These are phyloP conservation scores for Pisolithus orientalis DNA, from an alignment of 768 basidiomycete genomes.

Conservation along the genomic window DNA sequence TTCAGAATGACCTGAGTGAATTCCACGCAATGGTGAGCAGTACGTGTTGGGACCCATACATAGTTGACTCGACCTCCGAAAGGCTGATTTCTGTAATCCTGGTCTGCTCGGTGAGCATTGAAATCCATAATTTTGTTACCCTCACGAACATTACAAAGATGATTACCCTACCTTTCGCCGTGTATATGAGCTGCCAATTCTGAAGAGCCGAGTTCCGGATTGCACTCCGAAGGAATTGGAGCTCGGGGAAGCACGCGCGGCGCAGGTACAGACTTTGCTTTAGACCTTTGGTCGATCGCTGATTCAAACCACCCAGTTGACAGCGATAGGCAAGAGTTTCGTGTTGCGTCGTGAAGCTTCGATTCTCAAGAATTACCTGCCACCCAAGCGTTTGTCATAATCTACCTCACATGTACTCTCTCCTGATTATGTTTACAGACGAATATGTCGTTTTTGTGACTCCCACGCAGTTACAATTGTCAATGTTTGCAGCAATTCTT, in stretches of 20 bases:
- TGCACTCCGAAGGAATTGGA: conserved; percentile 68
- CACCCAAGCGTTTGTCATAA: conserved; percentile 73
- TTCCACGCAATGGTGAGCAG: conserved; percentile 88
- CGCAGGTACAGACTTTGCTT: conserved; percentile 47
- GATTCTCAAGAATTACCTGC: conserved; percentile 76
- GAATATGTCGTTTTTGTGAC: conserved; percentile 98
- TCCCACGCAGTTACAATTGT: conserved; percentile 77
- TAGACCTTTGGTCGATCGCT: neutral
- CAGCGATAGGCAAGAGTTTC: conserved; percentile 74
- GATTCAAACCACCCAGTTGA: conserved; percentile 41
- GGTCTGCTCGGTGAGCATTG: conserved; percentile 62
- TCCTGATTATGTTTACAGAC: conserved; percentile 39
- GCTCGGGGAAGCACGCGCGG: conserved; percentile 67
- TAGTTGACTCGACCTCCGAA: conserved; percentile 3
- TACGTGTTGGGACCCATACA: neutral
- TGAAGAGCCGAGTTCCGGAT: conserved; percentile 77
- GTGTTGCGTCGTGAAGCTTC: conserved; percentile 85
- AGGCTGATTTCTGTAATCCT: conserved; percentile 95
- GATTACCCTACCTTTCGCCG: conserved; percentile 70
- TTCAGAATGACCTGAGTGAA: conserved; percentile 94
- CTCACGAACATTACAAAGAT: conserved; percentile 36
- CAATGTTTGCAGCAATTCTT: conserved; percentile 74
- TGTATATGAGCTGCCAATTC: conserved; percentile 83
- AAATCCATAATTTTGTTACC: neutral
- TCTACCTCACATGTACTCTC: neutral